A percentile compares a stretch with the other conserved stretches of the same genome.
Conservation (phyloP, 768 basidiomycete genomes). For the Leccinum olivaceopallidum region DNA sequence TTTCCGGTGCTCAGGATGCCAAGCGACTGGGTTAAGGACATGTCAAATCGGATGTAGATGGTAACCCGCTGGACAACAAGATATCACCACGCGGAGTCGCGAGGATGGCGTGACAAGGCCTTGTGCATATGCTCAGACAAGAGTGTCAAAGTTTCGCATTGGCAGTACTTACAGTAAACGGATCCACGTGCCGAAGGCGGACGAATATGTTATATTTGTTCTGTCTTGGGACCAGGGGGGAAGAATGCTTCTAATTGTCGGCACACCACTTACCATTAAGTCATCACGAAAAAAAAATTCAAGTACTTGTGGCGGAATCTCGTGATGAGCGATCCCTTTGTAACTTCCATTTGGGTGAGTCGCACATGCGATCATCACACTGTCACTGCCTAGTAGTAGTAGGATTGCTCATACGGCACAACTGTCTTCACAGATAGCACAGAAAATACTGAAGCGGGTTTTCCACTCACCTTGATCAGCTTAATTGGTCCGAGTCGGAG, state of each 20-base stretch:
- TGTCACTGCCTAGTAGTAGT: no score
- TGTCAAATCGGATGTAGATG: neutral
- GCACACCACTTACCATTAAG: neutral
- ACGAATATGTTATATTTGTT: neutral
- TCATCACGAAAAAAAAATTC: neutral
- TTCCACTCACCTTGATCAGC: neutral
- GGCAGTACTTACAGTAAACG: slow-evolving; percentile 3
- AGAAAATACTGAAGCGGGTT: neutral
- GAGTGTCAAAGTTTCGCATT: slow-evolving; percentile 1
- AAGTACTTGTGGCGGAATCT: neutral
- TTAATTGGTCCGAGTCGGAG: neutral
- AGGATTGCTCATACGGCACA: neutral
- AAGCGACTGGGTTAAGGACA: neutral
- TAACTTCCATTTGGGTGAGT: no score
- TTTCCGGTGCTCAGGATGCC: neutral
- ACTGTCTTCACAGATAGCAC: neutral
- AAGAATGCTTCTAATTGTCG: neutral
- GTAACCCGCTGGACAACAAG: slow-evolving; percentile 1
- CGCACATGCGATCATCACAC: no score
- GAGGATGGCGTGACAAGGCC: slow-evolving; percentile 13
- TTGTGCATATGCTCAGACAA: slow-evolving; percentile 7
- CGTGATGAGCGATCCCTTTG: neutral
- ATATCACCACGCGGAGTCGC: slow-evolving; percentile 19
- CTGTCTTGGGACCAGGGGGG: neutral
- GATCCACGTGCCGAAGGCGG: neutral